Base-by-base conservation (phyloP, 2,329 filamentous ascomycete species). In the Claviceps capensis region DNA sequence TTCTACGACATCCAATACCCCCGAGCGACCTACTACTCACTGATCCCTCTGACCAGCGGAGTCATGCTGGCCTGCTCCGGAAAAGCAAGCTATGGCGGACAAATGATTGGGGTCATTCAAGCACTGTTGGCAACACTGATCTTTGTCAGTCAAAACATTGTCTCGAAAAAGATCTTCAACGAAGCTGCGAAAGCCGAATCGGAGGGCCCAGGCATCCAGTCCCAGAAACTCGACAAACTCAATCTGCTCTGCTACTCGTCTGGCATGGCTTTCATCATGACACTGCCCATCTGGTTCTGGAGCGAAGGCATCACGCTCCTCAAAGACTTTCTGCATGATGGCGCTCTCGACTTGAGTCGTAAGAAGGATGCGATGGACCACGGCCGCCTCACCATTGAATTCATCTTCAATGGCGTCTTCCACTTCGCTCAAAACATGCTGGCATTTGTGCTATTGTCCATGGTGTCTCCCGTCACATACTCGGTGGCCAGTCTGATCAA, bases 191-290 rank as follows among this genome's bases (percentile, higher is more conserved):
- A 83, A 53, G 86, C 88, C 2, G 91, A 96, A 68, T 81, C 83
- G 7, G 88, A 95, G 51, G 79, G 79, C 1, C 67, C 74, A 6
- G 75, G 77, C 0, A 69, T 75, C 13, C 77, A 78, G 52, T 78
- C 81, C 44, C 82, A 83, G 55, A 97, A 95, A 69, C 78, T 96
- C 17, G 93, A 98, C 71, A 98, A 98, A 70, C 79, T 98, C 42
- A 98, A 98, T 64, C 75, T 98, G 17, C 76, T 98, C 3, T 97
- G 87, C 72, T 98, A 98, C 66, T 97, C 90, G n/a, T 95, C 90
- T 0, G 88, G 87, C 17, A 75, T 97, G 59, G 93, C 93, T 0
- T 95, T 98, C 60, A 61, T 95, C 52, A 75, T 96, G 51, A 97
- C 90, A 0, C 68, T 84, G 13, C 93, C 93, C 1, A 86, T 97